Evolutionary conservation across 83 land plant species (phyloP).

Genomic region (Thuja plicata): DNA sequence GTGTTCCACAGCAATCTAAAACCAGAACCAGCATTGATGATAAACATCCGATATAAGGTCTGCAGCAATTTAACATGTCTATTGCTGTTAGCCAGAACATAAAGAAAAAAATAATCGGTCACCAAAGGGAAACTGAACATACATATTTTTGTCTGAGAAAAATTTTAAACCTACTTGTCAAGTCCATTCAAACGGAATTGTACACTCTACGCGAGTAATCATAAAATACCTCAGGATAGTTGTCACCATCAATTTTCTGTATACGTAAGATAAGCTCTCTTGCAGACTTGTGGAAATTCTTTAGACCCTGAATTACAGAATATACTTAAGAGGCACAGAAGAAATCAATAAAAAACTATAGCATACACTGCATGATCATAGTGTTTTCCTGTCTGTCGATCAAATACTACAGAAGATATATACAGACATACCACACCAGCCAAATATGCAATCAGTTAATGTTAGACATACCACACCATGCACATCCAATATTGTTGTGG

Average conservation of each 20-base stretch:
- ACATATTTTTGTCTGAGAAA: not conserved
- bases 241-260: conserved; percentile 88
- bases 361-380: not conserved
- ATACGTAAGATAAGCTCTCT: conserved; percentile 69
- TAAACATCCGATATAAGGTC: conserved; percentile 86
- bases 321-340: not conserved
- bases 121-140: not conserved
- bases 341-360: not conserved
- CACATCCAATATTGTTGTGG: conserved; percentile 68
- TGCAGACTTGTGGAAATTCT: conserved; percentile 72
- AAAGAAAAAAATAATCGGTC: not conserved
- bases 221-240: conserved; percentile 86
- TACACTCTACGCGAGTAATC: not conserved
- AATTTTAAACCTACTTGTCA: not conserved
- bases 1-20: conserved; percentile 90
- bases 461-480: conserved; percentile 62
- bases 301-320: conserved; percentile 54
- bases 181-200: not conserved
- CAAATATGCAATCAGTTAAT: conserved; percentile 8
- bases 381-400: not conserved
- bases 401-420: not conserved
- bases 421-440: not conserved
- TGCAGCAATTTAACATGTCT: conserved; percentile 30
- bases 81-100: conserved; percentile 3
- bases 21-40: conserved; percentile 92